Base-by-base conservation (phyloP, 1,284 basidiomycete genomes). In the Quambalaria eucalypti region DNA sequence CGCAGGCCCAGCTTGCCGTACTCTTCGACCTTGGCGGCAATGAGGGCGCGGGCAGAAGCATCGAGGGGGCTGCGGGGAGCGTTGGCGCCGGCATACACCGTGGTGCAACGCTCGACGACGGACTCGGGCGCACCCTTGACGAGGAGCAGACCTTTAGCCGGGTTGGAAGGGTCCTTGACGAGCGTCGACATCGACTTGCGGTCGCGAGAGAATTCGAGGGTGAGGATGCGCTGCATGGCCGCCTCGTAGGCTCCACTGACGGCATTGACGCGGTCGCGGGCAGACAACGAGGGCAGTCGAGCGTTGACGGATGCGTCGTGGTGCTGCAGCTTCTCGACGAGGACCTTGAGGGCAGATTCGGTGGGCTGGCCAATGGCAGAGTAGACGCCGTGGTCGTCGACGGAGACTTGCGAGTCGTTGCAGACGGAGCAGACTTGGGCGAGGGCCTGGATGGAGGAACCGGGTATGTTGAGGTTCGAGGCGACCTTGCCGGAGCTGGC, bases 141-240 rank as follows among this genome's bases (percentile, higher is more conserved):
- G 69, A 91, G 65, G 49, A 77, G 57, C n/a, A 69, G 81, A 33
- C 84, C 84, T 4, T 77, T 77, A 9, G 81, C 82, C 16, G 36
- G 36, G 59, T 83, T 81, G 58, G 82, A 78, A 8, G 56, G 52
- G 59, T 79, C 81, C 36, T 65, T 55, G 49, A 88, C 85, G 48
- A 97, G 83, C 36, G 95, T 90, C 25, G 92, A 96, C 93, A 97
- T 98, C 82, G 91, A 92, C 79, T 97, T 98, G 76, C 93, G 87
- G 77, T 98, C 95, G 31, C 93, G 86, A 28, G 90, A 88, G 78
- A 98, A 98, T 76, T 97, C 93, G 73, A 98, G 92, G 2, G 92
- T 97, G 62, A 93, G 79, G 10, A 95, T 80, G 58, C 91, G 85
- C 19, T 85, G 80, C 69, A 90, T 85, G 48, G 80, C 79, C 64